Base-by-base conservation (phyloP, 306 rosid species). In the Rubus parviflorus region DNA sequence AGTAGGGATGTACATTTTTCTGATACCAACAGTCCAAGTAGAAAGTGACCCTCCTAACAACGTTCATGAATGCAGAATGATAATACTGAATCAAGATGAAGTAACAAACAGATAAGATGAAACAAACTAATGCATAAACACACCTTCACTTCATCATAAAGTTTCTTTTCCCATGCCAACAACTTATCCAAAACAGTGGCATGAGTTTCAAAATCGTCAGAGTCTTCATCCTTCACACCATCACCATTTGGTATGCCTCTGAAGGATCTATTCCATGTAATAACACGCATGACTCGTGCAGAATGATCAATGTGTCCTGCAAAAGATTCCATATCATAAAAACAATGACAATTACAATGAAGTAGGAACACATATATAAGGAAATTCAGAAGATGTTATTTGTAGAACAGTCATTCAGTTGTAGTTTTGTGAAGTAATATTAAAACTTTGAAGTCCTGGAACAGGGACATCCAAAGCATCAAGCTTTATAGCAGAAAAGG, bases 101-200 rank as follows among this genome's bases (percentile, higher is more conserved):
- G 51, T 16, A 78, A n/a, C 35, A 72, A 53, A 20, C 37, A 47
- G 40, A 43, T 3, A 20, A 73, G 58, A 70, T 13, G 79, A 53
- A 38, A 73, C 25, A 71, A 35, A 16, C 53, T 45, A 52, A 37
- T 11, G 5, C 37, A 47, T 20, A 61, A 47, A 20, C 23, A 30
- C 74, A 92, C 97, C 97, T 92, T 92, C 42, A 92, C 96, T 79
- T 92, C 97, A 53, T 92, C 97, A 80, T 90, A 92, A 38, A 92
- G 94, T 84, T 92, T 92, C 90, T 92, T 92, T 80, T 92, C 97
- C 97, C 97, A 92, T 0, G 96, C 97, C 75, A 92, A 81, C 88
- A 92, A 70, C 86, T 92, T 90, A 61, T 92, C 97, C 91, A 92
- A 85, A 81, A 90, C 86, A 77, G 96, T 87, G 70, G 97, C 97